Evolutionary conservation across 441 rosid species (phyloP), one percentile per base, ranked within the genome.

Genomic region (Capsella rubella): DNA sequence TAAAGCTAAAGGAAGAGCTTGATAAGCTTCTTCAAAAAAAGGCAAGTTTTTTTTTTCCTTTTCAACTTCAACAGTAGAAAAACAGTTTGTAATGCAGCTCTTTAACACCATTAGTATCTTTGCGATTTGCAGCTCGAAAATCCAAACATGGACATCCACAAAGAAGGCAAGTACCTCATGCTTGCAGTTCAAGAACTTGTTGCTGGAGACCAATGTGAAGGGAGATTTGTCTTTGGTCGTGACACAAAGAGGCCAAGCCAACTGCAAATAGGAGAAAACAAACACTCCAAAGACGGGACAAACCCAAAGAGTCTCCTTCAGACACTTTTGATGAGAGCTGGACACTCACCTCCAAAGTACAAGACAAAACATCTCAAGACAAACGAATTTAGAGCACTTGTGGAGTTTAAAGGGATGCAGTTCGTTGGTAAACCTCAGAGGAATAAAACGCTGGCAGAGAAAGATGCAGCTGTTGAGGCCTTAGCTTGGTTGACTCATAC

Each of bases 351-450:
- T 79, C 99, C 99, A 39, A 96, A 87, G 57, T 96, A 96, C 87
- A 96, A 91, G 78, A 89, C 96, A 0, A 96, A 96, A 83, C 99
- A 93, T 78, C 90, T 96, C 4, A 90, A 93, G 83, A 87, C 96
- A 0, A 93, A 96, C 35, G 99, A 96, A 86, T 96, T 87, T 69
- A 82, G 98, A 73, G 95, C 98, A 13, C 88, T 96, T n/a, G 97
- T 89, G 28, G 99, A 96, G 79, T 93, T 96, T 80, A 93, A 93
- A 80, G 99, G 98, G 13, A 93, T 96, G 97, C 99, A 96, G 45
- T 96, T 96, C 71, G 95, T 96, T 0, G 99, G 98, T 47, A 96
- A 96, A 75, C 97, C 99, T 42, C 90, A 80, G 87, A 90, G 80
- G 74, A 96, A 89, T 83, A 96, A 96, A 86, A 97, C 93, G 72